A percentile compares a stretch with the other conserved stretches of the same genome.
These are phyloP conservation scores for Aspergillus piperis DNA, from an alignment of 2,329 filamentous ascomycete genomes.

Conservation along the genomic window DNA sequence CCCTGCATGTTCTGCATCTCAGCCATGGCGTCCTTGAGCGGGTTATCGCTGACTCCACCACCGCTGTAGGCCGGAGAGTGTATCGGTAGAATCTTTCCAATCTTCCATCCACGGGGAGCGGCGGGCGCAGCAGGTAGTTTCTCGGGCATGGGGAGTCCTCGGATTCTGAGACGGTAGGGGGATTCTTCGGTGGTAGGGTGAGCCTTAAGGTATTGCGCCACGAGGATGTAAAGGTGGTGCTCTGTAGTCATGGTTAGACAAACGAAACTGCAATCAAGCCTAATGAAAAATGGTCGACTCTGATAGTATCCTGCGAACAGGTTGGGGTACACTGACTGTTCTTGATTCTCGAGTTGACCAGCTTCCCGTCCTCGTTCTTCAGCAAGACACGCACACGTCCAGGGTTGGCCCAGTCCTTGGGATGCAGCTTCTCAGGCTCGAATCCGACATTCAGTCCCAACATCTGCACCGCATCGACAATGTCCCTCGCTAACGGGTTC, in stretches of 20 bases:
- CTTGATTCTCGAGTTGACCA: slow-evolving; percentile 56
- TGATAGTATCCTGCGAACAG: background rate
- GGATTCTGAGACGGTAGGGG: slow-evolving; percentile 71
- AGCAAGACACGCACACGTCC: slow-evolving; percentile 81
- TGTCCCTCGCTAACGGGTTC: slow-evolving; percentile 85
- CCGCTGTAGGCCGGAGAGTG: slow-evolving; percentile 88
- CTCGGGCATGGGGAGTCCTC: slow-evolving; percentile 67
- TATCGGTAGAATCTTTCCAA: slow-evolving; percentile 78
- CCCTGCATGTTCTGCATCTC: slow-evolving; percentile 68
- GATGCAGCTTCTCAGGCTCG: slow-evolving; percentile 89
- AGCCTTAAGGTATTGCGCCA: slow-evolving; percentile 72
- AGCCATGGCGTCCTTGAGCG: slow-evolving; percentile 95
- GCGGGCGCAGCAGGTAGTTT: slow-evolving; percentile 73
- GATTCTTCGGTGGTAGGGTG: slow-evolving; percentile 76
- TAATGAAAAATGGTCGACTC: background rate
- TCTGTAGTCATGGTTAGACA: slow-evolving; percentile 45
- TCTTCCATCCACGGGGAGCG: slow-evolving; percentile 86
- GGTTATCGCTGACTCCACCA: slow-evolving; percentile 89
- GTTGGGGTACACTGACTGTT: slow-evolving; percentile 59
- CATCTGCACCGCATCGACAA: slow-evolving; percentile 78
- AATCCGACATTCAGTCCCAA: slow-evolving; percentile 68
- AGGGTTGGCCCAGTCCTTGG: slow-evolving; percentile 97
- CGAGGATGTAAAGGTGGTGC: slow-evolving; percentile 81
- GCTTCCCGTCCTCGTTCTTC: slow-evolving; percentile 55
- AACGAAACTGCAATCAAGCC: background rate